Conservation (phyloP, 768 basidiomycete species). For the Kwoniella dendrophila region DNA sequence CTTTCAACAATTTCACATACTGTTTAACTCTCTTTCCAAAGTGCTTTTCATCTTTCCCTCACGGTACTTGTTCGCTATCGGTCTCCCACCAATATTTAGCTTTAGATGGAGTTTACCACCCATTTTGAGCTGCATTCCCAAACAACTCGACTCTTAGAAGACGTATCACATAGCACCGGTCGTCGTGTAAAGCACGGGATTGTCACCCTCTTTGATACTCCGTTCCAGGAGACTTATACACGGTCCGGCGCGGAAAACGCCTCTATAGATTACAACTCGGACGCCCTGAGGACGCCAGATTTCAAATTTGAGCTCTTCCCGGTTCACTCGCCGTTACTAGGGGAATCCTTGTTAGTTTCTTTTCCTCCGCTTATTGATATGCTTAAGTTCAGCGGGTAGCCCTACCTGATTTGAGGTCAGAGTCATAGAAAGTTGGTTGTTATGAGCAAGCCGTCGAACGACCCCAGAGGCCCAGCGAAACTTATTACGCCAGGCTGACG, state of each 20-base stretch:
- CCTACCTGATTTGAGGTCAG: slow-evolving; percentile 79
- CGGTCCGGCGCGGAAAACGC: slow-evolving; percentile 70
- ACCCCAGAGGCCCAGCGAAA: slow-evolving; percentile 40
- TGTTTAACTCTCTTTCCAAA: slow-evolving; percentile 79
- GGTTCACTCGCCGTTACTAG: slow-evolving; percentile 84
- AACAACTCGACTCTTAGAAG: slow-evolving; percentile 81
- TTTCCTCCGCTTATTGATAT: slow-evolving; percentile 89
- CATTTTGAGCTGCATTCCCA: slow-evolving; percentile 82
- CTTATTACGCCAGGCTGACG: slow-evolving; percentile 61
- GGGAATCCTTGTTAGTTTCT: slow-evolving; percentile 89
- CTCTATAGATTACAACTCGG: slow-evolving; percentile 81
- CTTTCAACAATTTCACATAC: slow-evolving; percentile 80
- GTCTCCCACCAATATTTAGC: slow-evolving; percentile 80
- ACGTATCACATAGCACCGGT: slow-evolving; percentile 68
- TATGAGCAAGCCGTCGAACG: slow-evolving; percentile 61
- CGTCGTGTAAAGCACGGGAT: slow-evolving; percentile 65
- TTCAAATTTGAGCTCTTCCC: slow-evolving; percentile 82
- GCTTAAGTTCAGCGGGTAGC: slow-evolving; percentile 85
- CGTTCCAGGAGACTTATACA: slow-evolving; percentile 79
- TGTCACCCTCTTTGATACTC: slow-evolving; percentile 64
- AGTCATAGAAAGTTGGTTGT: slow-evolving; percentile 38
- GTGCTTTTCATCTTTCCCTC: slow-evolving; percentile 82
- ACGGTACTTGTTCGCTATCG: slow-evolving; percentile 82
- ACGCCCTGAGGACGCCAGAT: slow-evolving; percentile 67
- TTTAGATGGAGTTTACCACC: slow-evolving; percentile 84